Percentiles rank a stretch among this genome's conserved stretches.
These are phyloP conservation scores for Cystofilobasidium capitatum DNA, from an alignment of 768 basidiomycete species.

Conservation along the genomic window DNA sequence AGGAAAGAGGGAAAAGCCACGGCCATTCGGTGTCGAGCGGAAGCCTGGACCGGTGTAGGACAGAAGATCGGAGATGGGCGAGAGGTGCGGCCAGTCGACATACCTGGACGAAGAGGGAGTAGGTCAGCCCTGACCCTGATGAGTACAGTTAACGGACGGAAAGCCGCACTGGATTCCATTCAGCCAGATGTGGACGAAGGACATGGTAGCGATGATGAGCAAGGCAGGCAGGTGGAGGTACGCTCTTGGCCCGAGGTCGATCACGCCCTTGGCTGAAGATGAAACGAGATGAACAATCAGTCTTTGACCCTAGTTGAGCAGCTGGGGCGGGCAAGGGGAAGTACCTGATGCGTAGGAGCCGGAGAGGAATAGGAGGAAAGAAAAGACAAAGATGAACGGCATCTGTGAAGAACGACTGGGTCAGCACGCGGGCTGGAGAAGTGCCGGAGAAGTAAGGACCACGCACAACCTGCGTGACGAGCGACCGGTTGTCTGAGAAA, in stretches of 20 bases:
- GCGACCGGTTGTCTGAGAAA: conserved; percentile 67
- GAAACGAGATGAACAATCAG: not conserved
- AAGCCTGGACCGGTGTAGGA: conserved; percentile 83
- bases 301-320: not conserved
- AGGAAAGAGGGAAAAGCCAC: conserved; percentile 46
- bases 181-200: conserved; percentile 58
- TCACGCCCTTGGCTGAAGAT: not conserved
- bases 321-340: conserved; percentile 36
- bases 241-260: not conserved
- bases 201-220: conserved; percentile 50
- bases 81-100: conserved; percentile 84
- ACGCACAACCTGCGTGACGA: conserved; percentile 71
- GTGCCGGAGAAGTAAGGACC: not conserved
- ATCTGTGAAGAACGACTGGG: conserved; percentile 46
- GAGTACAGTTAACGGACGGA: not conserved
- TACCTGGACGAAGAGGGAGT: conserved; percentile 81
- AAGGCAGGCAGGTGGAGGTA: conserved; percentile 73
- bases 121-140: not conserved
- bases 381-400: conserved; percentile 70
- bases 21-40: conserved; percentile 62
- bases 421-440: not conserved
- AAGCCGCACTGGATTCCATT: conserved; percentile 34
- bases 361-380: conserved; percentile 62
- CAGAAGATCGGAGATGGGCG: conserved; percentile 66
- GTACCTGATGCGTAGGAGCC: conserved; percentile 58